Percentiles rank a stretch among this genome's conserved stretches.
phyloP scores from a whole-genome alignment of 129 eudicot genomes.

The Kitagawia praeruptora region DNA sequence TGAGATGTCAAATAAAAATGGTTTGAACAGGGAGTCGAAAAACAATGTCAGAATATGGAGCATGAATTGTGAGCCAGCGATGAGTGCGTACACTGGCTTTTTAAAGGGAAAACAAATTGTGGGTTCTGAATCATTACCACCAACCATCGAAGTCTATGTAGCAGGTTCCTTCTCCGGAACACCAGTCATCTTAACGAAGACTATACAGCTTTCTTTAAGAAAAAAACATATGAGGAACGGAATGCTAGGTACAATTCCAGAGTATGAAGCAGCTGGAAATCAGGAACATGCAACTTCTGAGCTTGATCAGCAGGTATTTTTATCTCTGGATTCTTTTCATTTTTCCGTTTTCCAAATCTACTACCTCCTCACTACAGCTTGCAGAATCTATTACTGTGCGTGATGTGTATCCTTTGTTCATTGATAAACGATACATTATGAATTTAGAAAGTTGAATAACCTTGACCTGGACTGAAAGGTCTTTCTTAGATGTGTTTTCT shows the following conservation, averaged over 20 bases:
- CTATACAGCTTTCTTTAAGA: conserved; percentile 46
- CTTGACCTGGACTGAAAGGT: background rate
- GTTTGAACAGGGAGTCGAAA: conserved; percentile 28
- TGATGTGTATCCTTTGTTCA: background rate
- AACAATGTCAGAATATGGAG: conserved; percentile 38
- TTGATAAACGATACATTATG: background rate
- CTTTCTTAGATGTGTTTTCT: background rate
- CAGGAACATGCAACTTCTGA: conserved; percentile 27
- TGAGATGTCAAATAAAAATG: conserved; percentile 42
- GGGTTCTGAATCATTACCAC: conserved; percentile 44
- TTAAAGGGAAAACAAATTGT: conserved; percentile 42
- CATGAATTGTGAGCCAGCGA: conserved; percentile 50
- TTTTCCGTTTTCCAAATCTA: background rate
- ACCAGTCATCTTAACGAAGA: conserved; percentile 67
- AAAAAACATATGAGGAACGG: conserved; percentile 52
- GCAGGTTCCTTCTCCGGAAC: conserved; percentile 62
- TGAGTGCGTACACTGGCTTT: conserved; percentile 38
- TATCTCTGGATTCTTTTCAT: background rate
- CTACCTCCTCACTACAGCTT: background rate
- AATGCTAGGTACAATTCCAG: conserved; percentile 57
- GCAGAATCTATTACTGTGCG: background rate
- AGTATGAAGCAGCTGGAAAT: conserved; percentile 39
- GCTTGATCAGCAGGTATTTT: conserved; percentile 55
- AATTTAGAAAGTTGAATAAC: too few species aligned
- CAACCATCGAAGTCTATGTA: conserved; percentile 69